Conservation (phyloP, 2,329 filamentous ascomycete genomes). For the Thermoascus crustaceus region DNA sequence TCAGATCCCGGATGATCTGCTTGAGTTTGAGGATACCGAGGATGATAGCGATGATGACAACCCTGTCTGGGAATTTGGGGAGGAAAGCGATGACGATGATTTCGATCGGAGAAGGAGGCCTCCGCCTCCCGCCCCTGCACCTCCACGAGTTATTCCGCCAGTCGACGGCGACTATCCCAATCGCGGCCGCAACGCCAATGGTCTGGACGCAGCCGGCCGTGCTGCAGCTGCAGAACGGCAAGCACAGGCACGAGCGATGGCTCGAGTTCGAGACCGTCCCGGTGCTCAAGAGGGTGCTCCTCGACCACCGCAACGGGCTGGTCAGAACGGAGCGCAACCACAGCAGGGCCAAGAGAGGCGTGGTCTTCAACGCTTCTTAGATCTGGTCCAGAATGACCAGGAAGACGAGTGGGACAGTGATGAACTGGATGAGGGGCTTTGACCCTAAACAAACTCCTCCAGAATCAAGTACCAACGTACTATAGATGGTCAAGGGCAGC, state of each 20-base stretch:
- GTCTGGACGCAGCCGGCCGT: slow-evolving; percentile 25
- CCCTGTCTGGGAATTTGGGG: slow-evolving; percentile 13
- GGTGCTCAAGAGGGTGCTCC: slow-evolving; percentile 13
- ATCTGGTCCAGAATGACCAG: slow-evolving; percentile 44
- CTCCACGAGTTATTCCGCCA: slow-evolving; percentile 25
- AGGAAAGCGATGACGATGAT: slow-evolving; percentile 17
- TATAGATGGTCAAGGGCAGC: too few relatives aligned
- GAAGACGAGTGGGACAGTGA: slow-evolving; percentile 55
- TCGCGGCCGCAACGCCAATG: slow-evolving; percentile 16
- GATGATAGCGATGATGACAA: slow-evolving; percentile 15
- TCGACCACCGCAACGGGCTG: slow-evolving; percentile 9
- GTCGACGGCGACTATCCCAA: slow-evolving; percentile 20
- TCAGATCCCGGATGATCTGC: slow-evolving; percentile 31
- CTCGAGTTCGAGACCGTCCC: slow-evolving; percentile 25
- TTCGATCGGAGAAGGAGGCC: slow-evolving; percentile 20
- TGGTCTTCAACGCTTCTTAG: slow-evolving; percentile 45
- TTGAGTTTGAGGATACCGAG: slow-evolving; percentile 27
- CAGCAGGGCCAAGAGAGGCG: slow-evolving; percentile 15
- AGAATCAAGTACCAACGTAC: too few relatives aligned
- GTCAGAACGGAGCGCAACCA: slow-evolving; percentile 7
- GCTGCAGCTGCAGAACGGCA: slow-evolving; percentile 31
- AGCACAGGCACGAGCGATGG: slow-evolving; percentile 32
- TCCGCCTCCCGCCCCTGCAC: slow-evolving; percentile 34
- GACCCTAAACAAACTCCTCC: too few relatives aligned
- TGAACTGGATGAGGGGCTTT: slow-evolving; percentile 39